A percentile compares a stretch with the other conserved stretches of the same genome.
These are phyloP conservation scores for Xerocomus nothofagi DNA, from an alignment of 1,284 basidiomycete species.

Conservation along the genomic window DNA sequence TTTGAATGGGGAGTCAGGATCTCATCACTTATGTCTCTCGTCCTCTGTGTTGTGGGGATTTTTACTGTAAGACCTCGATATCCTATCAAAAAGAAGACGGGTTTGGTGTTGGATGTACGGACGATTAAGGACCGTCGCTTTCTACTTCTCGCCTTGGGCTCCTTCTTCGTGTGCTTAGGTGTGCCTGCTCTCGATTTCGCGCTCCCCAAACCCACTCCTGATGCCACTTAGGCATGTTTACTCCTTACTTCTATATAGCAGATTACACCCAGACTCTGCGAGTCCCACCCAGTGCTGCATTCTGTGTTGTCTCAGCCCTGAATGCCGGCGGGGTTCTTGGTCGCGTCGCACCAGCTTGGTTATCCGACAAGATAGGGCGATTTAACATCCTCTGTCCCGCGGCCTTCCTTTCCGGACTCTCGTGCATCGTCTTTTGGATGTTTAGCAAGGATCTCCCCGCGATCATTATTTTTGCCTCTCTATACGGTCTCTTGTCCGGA, in stretches of 20 bases:
- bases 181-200: slow-evolving; percentile 4
- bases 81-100: slow-evolving; percentile 22
- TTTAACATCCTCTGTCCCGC: slow-evolving; percentile 63
- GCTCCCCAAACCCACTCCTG: slow-evolving; percentile 32
- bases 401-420: slow-evolving; percentile 58
- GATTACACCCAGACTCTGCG: slow-evolving; percentile 47
- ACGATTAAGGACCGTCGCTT: slow-evolving; percentile 46
- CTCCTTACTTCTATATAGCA: slow-evolving; percentile 64
- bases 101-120: slow-evolving; percentile 31
- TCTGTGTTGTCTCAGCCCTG: slow-evolving; percentile 59
- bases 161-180: slow-evolving; percentile 51
- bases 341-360: slow-evolving; percentile 56
- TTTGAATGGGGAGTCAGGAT: slow-evolving; percentile 64
- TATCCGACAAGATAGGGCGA: slow-evolving; percentile 62
- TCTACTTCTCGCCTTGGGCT: slow-evolving; percentile 45
- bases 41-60: slow-evolving; percentile 43
- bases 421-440: slow-evolving; percentile 58
- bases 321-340: slow-evolving; percentile 65
- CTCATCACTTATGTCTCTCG: slow-evolving; percentile 43
- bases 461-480: slow-evolving; percentile 53
- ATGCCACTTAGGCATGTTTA: slow-evolving; percentile 59
- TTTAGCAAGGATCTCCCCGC: slow-evolving; percentile 40
- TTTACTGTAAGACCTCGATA: slow-evolving; percentile 39
- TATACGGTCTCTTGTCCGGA: slow-evolving; percentile 59
- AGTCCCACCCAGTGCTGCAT: slow-evolving; percentile 40